These are phyloP conservation scores for Penicillium pancosmium DNA, from an alignment of 495 filamentous ascomycete species.

Conservation along the genomic window DNA sequence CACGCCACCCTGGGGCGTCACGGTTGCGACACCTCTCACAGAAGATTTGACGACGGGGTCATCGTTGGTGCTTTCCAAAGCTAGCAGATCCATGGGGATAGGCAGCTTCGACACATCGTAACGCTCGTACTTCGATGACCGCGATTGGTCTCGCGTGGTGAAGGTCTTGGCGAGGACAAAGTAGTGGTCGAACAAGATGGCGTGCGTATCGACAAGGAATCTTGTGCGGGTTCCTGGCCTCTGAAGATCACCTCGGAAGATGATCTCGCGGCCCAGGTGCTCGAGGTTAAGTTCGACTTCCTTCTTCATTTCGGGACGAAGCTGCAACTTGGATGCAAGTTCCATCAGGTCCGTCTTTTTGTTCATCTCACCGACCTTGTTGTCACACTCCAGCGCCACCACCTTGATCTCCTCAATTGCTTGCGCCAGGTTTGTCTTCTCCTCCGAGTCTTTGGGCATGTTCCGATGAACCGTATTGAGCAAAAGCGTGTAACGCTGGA, in stretches of 20 bases:
- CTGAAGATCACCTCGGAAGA: slow-evolving; percentile 88
- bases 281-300: slow-evolving; percentile 85
- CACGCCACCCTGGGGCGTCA: slow-evolving; percentile 52
- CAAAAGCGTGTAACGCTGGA: slow-evolving; percentile 88
- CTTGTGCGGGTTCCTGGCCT: slow-evolving; percentile 77
- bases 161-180: slow-evolving; percentile 88
- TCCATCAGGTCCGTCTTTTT: slow-evolving; percentile 91
- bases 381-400: slow-evolving; percentile 91
- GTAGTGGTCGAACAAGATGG: slow-evolving; percentile 95
- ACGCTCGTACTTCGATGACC: slow-evolving; percentile 72
- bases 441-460: slow-evolving; percentile 81
- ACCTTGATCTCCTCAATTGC: slow-evolving; percentile 95
- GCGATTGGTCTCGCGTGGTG: slow-evolving; percentile 62
- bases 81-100: slow-evolving; percentile 95
- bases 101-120: slow-evolving; percentile 97
- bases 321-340: slow-evolving; percentile 76
- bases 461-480: slow-evolving; percentile 82
- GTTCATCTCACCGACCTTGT: slow-evolving; percentile 89
- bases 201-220: slow-evolving; percentile 92
- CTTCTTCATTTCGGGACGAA: slow-evolving; percentile 83
- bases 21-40: slow-evolving; percentile 70
- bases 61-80: slow-evolving; percentile 87
- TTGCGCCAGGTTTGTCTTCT: slow-evolving; percentile 80
- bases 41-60: slow-evolving; percentile 84
- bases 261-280: slow-evolving; percentile 86